Base-by-base conservation (phyloP, 306 rosid genomes). In the Cicer pinnatifidum region DNA sequence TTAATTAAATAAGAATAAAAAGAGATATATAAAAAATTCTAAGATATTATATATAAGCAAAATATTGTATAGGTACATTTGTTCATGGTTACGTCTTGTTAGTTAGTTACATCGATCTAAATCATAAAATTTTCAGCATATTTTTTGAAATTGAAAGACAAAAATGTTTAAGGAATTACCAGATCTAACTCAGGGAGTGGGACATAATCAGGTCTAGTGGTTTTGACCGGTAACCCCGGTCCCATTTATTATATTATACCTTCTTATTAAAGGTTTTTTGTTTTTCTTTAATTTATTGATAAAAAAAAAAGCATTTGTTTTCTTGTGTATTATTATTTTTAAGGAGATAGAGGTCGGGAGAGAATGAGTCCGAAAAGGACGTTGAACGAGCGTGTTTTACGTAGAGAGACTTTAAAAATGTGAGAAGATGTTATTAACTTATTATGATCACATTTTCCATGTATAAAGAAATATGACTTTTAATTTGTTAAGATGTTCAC, bases 151-250 rank as follows among this genome's bases (percentile, higher is more conserved):
- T 17, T 33, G n/a, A 10, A 57, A 58, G 37, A 11, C 0, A 17
- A 17, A 17, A 17, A 17, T 17, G 19, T 17, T 17, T 9, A 15
- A 60, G 17, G 35, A 53, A 2, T 40, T 60, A 60, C 66, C 66
- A 60, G 66, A 33, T 20, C 23, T 1, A 44, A 35, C 8, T 20
- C 10, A 35, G 66, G 47, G 37, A 46, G 10, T 17, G 16, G 11
- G 53, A 33, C 39, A 65, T 43, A 65, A 65, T n/a, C 71, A 3
- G 47, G 28, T 62, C 68, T 62, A 19, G 47, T 62, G 13, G 48
- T 38, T 62, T 23, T 64, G 70, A 43, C 52, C 37, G 52, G 71
- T 44, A 11, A 44, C 51, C 54, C 50, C 23, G 23, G 23, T 1
- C 54, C 53, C 23, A 37, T 61, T 40, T 16, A 12, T n/a, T 65